Evolutionary conservation across 768 basidiomycete species (phyloP), one percentile per base, ranked within the genome.

Genomic region (Hebeloma cylindrosporum): DNA sequence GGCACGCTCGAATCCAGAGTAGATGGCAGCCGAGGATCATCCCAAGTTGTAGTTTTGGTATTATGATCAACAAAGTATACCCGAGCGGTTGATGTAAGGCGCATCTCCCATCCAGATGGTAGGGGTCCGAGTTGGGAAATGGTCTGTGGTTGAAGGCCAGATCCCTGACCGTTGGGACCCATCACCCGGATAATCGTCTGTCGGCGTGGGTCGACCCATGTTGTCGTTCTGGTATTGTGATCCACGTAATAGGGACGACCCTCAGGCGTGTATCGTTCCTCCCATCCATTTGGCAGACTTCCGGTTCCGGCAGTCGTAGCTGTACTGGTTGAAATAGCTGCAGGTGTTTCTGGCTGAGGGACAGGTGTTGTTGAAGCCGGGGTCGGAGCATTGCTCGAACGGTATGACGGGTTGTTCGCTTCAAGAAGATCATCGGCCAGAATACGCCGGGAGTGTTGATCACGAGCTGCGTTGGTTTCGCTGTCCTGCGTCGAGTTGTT

Each of bases 21-120:
- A 8, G 94, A 96, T 8, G 96, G 96, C 55, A 92, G 68, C 40
- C 96, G 90, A 14, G 95, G 95, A 64, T 99, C 96, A 65, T 99
- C 96, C 96, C 96, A 99, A 1, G 96, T 99, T 22, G 96, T 99
- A 23, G 96, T 99, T 80, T 98, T 97, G 43, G 96, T 98, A 70
- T 98, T 98, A 73, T 99, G 96, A 65, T 99, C 96, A 41, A 99
- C 96, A 62, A 99, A 99, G 74, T 99, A 99, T 5, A 99, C 96
- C 36, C 96, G 85, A 1, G 96, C 95, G 1, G 96, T 98, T 3
- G 90, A 86, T 5, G 96, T 99, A 40, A 99, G 86, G 34, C 96
- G 91, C 96, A 99, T 99, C 68, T 99, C 96, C 96, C 96, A 99
- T 43, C 96, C 96, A 30, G 90, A 93, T 3, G 96, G 96, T 16